A percentile compares a stretch with the other conserved stretches of the same genome.
phyloP scores from a whole-genome alignment of 371 early-diverging fungal genomes.

The Circinella umbellata region DNA sequence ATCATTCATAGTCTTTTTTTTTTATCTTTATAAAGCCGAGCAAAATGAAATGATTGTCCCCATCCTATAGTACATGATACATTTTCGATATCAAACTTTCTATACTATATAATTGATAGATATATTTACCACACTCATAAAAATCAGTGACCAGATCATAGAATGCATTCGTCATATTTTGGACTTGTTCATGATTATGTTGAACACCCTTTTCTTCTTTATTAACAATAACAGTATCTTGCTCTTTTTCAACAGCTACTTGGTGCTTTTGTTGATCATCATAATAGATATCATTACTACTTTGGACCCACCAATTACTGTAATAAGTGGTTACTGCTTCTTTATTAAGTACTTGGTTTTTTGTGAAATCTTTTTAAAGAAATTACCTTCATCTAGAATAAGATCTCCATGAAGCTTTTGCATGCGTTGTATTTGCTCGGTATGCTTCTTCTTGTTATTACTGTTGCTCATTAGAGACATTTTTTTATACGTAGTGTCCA shows the following conservation, averaged over 20 bases:
- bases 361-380: conserved; percentile 47
- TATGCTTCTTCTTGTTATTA: conserved; percentile 23
- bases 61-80: conserved; percentile 53
- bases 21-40: conserved; percentile 51
- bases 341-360: conserved; percentile 54
- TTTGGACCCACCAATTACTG: conserved; percentile 50
- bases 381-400: conserved; percentile 36
- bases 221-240: too few species aligned
- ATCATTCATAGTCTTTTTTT: too few species aligned
- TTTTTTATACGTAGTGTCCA: too few species aligned
- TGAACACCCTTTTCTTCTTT: conserved; percentile 31
- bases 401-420: conserved; percentile 41
- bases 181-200: conserved; percentile 48
- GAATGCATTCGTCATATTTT: conserved; percentile 67
- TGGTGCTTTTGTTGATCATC: background rate
- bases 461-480: too few species aligned
- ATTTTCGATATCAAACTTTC: background rate
- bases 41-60: conserved; percentile 86
- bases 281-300: too few species aligned
- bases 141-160: conserved; percentile 69
- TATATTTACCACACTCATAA: conserved; percentile 60
- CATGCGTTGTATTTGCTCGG: conserved; percentile 41
- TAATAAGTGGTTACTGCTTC: conserved; percentile 41
- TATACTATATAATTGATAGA: background rate
- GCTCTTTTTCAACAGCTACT: conserved; percentile 14